Percentiles rank a stretch among this genome's conserved stretches.
phyloP scores from a whole-genome alignment of 768 basidiomycete genomes.

The Tylopilus subfusipes region DNA sequence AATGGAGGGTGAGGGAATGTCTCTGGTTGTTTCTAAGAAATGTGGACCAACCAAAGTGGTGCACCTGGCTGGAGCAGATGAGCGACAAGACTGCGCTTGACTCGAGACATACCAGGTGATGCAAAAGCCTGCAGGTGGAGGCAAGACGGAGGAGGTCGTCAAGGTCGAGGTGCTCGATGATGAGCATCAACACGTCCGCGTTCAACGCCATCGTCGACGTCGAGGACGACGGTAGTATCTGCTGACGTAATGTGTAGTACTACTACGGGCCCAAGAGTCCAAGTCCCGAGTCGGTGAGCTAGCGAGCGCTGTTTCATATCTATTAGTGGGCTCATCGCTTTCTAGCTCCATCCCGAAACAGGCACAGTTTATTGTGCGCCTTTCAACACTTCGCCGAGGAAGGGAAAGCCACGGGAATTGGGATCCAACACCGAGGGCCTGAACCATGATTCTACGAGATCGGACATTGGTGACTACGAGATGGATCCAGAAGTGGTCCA shows the following conservation, averaged over 20 bases:
- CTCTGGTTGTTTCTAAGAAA: conserved; percentile 51
- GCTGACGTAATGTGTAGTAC: conserved; percentile 20
- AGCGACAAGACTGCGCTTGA: background rate
- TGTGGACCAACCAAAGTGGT: conserved; percentile 55
- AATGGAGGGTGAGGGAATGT: conserved; percentile 50
- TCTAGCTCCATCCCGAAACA: no score
- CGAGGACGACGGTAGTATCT: background rate
- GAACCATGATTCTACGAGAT: no score
- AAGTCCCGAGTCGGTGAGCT: no score
- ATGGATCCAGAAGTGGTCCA: no score
- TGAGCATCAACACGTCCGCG: conserved; percentile 52
- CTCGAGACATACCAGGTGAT: conserved; percentile 38
- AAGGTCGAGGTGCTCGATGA: conserved; percentile 45
- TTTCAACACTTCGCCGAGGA: no score
- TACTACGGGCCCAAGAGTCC: no score
- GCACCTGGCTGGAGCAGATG: conserved; percentile 41
- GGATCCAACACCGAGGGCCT: no score
- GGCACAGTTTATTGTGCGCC: no score
- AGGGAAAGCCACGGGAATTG: no score
- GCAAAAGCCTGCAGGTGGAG: conserved; percentile 27
- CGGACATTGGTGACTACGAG: no score
- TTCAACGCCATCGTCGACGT: conserved; percentile 35
- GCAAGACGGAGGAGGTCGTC: conserved; percentile 39
- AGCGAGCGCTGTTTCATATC: no score
- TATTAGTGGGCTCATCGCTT: no score